phyloP scores from a whole-genome alignment of 768 basidiomycete species.

The Macrolepiota fuliginosa region DNA sequence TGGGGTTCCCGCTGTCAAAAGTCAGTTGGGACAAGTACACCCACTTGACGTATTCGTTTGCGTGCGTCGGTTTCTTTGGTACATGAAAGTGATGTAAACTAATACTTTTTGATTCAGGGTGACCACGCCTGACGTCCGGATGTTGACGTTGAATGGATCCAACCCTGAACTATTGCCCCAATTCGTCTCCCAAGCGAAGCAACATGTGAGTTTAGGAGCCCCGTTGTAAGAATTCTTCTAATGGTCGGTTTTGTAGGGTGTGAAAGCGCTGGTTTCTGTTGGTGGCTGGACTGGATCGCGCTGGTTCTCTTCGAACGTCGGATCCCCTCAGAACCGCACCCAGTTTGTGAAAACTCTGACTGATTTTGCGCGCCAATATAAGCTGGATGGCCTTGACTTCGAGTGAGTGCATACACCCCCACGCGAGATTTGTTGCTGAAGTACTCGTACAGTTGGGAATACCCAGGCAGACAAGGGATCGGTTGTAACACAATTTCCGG shows the following conservation, averaged over 20 bases:
- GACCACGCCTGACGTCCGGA: constrained; percentile 25
- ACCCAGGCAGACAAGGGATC: constrained; percentile 67
- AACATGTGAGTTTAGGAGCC: constrained; percentile 29
- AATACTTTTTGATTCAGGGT: constrained; percentile 3
- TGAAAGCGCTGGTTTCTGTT: constrained; percentile 56
- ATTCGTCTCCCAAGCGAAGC: constrained; percentile 51
- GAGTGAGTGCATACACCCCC: constrained; percentile 33
- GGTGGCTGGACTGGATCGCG: constrained; percentile 72
- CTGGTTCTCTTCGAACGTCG: constrained; percentile 63
- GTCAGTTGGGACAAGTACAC: constrained; percentile 71
- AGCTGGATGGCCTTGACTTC: constrained; percentile 58
- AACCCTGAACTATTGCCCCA: constrained; percentile 49
- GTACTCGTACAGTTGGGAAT: constrained; percentile 71
- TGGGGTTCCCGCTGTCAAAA: constrained; percentile 46
- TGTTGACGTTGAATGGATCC: constrained; percentile 39
- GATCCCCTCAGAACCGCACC: constrained; percentile 55
- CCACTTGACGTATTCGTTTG: too few species aligned
- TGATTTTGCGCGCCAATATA: constrained; percentile 48
- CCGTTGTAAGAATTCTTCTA: neutral
- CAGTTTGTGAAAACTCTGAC: constrained; percentile 60
- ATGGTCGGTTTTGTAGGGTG: constrained; percentile 35
- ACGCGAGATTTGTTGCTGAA: neutral
- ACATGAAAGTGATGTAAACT: neutral
- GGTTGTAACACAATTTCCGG: constrained; percentile 66
- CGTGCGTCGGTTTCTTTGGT: constrained; percentile 39